phyloP scores from a whole-genome alignment of 1,139 yeast genomes.

The Candida pseudoviswanathii region DNA sequence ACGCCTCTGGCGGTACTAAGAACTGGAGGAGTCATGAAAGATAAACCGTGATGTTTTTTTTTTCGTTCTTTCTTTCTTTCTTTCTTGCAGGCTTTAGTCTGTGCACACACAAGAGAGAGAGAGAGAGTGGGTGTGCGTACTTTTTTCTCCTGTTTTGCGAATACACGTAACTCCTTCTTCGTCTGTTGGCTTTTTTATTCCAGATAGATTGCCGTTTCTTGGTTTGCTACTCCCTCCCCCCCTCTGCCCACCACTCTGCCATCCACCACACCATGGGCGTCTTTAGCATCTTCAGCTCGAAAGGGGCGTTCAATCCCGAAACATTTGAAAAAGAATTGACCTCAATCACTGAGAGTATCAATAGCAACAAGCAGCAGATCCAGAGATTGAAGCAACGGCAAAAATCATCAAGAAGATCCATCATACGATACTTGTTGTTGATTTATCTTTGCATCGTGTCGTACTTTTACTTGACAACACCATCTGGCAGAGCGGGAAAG shows the following conservation, averaged over 20 bases:
- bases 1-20: too few relatives aligned
- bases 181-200: background rate
- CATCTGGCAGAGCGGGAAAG: conserved; percentile 19
- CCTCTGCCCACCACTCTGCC: background rate
- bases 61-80: too few relatives aligned
- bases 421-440: conserved; percentile 29
- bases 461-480: conserved; percentile 27
- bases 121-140: too few relatives aligned
- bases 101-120: too few relatives aligned
- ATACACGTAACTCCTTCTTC: background rate
- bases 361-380: conserved; percentile 23
- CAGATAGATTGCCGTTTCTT: background rate
- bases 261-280: conserved; percentile 17
- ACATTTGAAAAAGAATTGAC: conserved; percentile 54
- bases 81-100: too few relatives aligned
- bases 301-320: conserved; percentile 49
- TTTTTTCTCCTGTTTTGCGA: too few relatives aligned
- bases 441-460: conserved; percentile 36
- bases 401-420: conserved; percentile 12
- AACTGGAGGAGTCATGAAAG: too few relatives aligned
- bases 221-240: background rate
- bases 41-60: too few relatives aligned
- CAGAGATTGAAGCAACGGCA: conserved; percentile 16
- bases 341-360: conserved; percentile 40
- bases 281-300: conserved; percentile 32